Base-by-base conservation (phyloP, 139 green algal genomes). In the Penium margaritaceum region DNA sequence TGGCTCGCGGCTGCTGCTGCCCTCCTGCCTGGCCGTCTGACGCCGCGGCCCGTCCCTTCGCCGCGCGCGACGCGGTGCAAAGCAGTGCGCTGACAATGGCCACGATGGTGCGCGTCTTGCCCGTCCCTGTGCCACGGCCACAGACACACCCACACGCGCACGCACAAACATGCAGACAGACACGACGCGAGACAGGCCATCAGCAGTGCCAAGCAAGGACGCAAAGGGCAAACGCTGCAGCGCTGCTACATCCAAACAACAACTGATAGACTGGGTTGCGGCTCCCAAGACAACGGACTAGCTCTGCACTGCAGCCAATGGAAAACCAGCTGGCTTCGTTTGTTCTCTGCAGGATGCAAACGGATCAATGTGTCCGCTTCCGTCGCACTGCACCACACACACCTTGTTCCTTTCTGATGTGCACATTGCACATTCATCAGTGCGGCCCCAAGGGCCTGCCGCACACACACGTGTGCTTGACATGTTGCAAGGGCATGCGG, bases 21-120 rank as follows among this genome's bases (percentile, higher is more conserved):
- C 15, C 19, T 24, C 51, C 51, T 29, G 15, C 21, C 19, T 29
- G 29, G 9, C 36, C 36, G 19, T 41, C 36, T 19, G 19, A 33
- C 1, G 71, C 71, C 70, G n/a, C n/a, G n/a, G n/a, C n/a, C n/a
- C n/a, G n/a, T n/a, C n/a, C n/a, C n/a, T n/a, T n/a, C n/a, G n/a
- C n/a, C n/a, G n/a, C n/a, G n/a, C n/a, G n/a, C n/a, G n/a, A n/a
- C n/a, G n/a, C n/a, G n/a, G n/a, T n/a, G n/a, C n/a, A n/a, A n/a
- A 80, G 65, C 1, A 80, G 14, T 21, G 73, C 64, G 27, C 67
- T 80, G 44, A 80, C 29, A 36, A 80, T 80, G 41, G 39, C 73
- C n/a, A 80, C 30, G 38, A 80, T 80, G 32, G 73, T 80, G 17
- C 65, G 38, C 30, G 73, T 80, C 63, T 80, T 80, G 24, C 73